Evolutionary conservation across 208 protist species (phyloP).

Genomic region (Trypanosoma congolense): DNA sequence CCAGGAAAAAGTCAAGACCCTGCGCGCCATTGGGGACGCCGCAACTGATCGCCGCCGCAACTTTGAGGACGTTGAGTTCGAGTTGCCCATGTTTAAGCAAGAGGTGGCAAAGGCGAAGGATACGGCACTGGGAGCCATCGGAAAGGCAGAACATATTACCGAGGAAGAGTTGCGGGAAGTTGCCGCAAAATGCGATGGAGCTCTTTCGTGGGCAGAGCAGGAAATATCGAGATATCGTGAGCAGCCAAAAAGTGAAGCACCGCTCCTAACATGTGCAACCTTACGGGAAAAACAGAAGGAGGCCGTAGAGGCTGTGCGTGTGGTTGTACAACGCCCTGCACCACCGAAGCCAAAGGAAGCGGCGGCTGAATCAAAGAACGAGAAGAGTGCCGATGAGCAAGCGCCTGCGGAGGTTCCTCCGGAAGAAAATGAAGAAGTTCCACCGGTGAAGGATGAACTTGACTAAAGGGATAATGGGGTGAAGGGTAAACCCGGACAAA

Average conservation of each 20-base stretch:
- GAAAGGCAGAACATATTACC: conserved; percentile 66
- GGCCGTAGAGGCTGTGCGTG: conserved; percentile 31
- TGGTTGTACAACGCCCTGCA: conserved; percentile 44
- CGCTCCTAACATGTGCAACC: conserved; percentile 26
- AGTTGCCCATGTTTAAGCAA: conserved; percentile 33
- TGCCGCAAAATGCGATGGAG: conserved; percentile 48
- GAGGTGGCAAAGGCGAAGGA: conserved; percentile 34
- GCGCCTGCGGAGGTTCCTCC: not conserved
- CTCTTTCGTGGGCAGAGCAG: conserved; percentile 45
- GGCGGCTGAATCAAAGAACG: conserved; percentile 13
- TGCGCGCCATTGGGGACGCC: conserved; percentile 80
- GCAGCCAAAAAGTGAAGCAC: conserved; percentile 40
- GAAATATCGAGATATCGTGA: conserved; percentile 38
- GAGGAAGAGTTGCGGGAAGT: conserved; percentile 70
- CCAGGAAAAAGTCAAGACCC: conserved; percentile 50
- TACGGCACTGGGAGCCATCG: conserved; percentile 47
- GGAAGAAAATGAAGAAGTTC: conserved; percentile 14
- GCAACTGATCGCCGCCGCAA: conserved; percentile 48
- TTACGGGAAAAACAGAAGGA: conserved; percentile 37
- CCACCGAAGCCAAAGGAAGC: conserved; percentile 55
- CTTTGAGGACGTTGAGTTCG: conserved; percentile 66
- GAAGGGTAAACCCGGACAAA: no score
- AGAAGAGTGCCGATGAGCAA: not conserved
- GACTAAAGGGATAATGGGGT: no score
- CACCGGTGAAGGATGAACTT: conserved; percentile 18